Conservation (phyloP, 2,329 filamentous ascomycete species). For the Stenocarpella maydis region DNA sequence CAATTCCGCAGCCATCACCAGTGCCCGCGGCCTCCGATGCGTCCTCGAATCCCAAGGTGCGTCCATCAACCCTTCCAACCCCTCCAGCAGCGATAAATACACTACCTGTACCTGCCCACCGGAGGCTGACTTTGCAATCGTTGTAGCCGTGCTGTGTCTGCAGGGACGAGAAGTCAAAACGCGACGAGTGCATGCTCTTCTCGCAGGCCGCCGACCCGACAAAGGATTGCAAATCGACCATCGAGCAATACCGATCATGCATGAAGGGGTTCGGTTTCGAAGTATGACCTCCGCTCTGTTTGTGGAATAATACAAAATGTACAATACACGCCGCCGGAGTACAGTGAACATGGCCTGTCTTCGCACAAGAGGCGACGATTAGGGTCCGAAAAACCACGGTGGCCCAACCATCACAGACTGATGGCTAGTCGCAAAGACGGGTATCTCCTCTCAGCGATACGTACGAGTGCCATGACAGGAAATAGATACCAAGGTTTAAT, state of each 20-base stretch:
- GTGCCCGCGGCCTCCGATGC: slow-evolving; percentile 11
- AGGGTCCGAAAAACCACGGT: not conserved
- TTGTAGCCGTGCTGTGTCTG: slow-evolving; percentile 94
- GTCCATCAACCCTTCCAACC: not conserved
- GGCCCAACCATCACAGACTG: slow-evolving; percentile 14
- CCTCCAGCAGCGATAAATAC: not conserved
- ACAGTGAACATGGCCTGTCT: not conserved
- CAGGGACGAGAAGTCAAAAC: slow-evolving; percentile 89
- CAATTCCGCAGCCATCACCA: slow-evolving; percentile 3
- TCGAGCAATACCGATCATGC: slow-evolving; percentile 87
- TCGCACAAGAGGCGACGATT: not conserved
- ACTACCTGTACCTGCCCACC: not conserved
- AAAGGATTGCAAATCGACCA: slow-evolving; percentile 81
- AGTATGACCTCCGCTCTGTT: slow-evolving; percentile 50
- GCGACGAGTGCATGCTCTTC: slow-evolving; percentile 99
- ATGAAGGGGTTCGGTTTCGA: slow-evolving; percentile 96
- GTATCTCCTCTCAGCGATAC: slow-evolving; percentile 22
- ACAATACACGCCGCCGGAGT: slow-evolving; percentile 18
- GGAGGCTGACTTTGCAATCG: not conserved
- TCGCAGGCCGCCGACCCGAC: slow-evolving; percentile 84
- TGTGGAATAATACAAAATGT: slow-evolving; percentile 24
- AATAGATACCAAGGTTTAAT: not conserved
- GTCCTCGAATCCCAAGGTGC: slow-evolving; percentile 34
- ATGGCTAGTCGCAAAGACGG: slow-evolving; percentile 16
- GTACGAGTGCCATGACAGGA: not conserved